A percentile compares a stretch with the other conserved stretches of the same genome.
Conservation (phyloP, 768 basidiomycete species). For the Lentinus brumalis region DNA sequence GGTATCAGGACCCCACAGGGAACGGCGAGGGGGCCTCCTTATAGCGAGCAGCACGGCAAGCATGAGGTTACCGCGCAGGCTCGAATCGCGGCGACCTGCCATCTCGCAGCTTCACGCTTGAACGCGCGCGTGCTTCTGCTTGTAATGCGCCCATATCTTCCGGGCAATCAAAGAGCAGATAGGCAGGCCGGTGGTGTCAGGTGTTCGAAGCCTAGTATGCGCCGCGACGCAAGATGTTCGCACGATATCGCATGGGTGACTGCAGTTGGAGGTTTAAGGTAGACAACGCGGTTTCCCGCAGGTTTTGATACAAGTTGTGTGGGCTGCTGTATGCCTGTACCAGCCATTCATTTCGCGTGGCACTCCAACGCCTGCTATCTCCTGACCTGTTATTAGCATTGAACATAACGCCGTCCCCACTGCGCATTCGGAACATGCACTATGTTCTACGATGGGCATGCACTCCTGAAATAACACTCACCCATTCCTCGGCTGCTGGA, state of each 20-base stretch:
- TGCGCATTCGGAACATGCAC: slow-evolving; percentile 17
- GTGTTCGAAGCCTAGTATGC: slow-evolving; percentile 5
- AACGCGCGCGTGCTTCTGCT: slow-evolving; percentile 7
- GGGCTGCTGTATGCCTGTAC: slow-evolving; percentile 2
- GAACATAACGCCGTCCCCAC: slow-evolving; percentile 1
- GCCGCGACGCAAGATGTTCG: slow-evolving; percentile 5
- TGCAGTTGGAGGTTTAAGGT: slow-evolving; percentile 1
- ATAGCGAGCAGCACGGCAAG: slow-evolving; percentile 13
- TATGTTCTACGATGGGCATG: neutral
- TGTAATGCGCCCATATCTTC: neutral
- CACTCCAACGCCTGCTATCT: neutral
- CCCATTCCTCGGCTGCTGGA: slow-evolving; percentile 4
- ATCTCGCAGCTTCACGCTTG: slow-evolving; percentile 10
- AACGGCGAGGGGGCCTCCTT: slow-evolving; percentile 9
- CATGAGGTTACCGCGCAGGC: slow-evolving; percentile 22
- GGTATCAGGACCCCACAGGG: slow-evolving; percentile 11
- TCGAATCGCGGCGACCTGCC: slow-evolving; percentile 14
- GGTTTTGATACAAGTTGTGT: slow-evolving; percentile 11
- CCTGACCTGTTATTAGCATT: slow-evolving; percentile 13
- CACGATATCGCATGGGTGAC: slow-evolving; percentile 1
- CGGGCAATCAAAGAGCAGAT: slow-evolving; percentile 6
- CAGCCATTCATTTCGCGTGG: slow-evolving; percentile 2
- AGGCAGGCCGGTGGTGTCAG: slow-evolving; percentile 9
- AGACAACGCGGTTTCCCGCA: slow-evolving; percentile 11
- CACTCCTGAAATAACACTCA: slow-evolving; percentile 6